phyloP scores from a whole-genome alignment of 2,329 filamentous ascomycete species.

The Aspergillus awamori region DNA sequence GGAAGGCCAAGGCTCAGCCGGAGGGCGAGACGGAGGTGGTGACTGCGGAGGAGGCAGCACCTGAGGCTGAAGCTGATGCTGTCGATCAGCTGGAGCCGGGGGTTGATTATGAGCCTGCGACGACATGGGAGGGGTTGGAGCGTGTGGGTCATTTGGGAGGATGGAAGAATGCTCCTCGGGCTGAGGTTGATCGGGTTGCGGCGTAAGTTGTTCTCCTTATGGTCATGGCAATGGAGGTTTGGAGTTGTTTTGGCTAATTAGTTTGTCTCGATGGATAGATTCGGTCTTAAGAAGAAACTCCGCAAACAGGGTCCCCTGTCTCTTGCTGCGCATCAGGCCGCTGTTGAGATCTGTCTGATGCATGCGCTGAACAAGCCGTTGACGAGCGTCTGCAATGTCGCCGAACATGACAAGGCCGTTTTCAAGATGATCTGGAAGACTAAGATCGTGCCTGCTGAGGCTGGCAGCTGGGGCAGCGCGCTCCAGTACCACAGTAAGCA shows the following conservation, averaged over 20 bases:
- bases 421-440: constrained; percentile 37
- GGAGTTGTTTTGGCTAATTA: too few species aligned
- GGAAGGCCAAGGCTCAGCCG: constrained; percentile 19
- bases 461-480: constrained; percentile 27
- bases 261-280: constrained; percentile 21
- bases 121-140: constrained; percentile 57
- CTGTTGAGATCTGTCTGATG: constrained; percentile 59
- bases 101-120: constrained; percentile 49
- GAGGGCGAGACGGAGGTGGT: constrained; percentile 22
- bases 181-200: constrained; percentile 42
- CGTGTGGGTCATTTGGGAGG: constrained; percentile 55
- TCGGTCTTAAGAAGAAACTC: constrained; percentile 42
- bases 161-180: constrained; percentile 43
- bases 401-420: constrained; percentile 34
- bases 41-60: constrained; percentile 18
- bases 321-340: constrained; percentile 56
- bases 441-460: constrained; percentile 32
- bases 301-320: constrained; percentile 40
- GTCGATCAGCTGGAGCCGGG: constrained; percentile 17
- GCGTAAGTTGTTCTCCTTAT: constrained; percentile 39
- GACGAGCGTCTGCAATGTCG: constrained; percentile 37
- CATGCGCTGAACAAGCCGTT: constrained; percentile 46
- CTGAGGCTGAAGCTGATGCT: too few species aligned
- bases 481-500: constrained; percentile 38
- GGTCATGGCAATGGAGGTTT: too few species aligned